phyloP scores from a whole-genome alignment of 805 yeast species.

The Saccharomyces mikatae region DNA sequence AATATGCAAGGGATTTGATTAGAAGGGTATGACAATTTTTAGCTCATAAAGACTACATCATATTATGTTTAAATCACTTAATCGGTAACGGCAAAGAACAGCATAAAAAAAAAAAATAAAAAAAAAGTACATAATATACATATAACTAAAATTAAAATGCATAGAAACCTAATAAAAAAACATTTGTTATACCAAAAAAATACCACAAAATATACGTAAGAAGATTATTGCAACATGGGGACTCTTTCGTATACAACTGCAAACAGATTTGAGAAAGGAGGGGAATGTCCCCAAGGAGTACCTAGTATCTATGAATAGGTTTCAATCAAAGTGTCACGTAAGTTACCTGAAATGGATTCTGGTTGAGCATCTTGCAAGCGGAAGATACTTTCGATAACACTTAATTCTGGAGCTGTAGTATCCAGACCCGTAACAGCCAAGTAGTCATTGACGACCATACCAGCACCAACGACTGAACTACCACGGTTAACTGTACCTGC shows the following conservation, averaged over 20 bases:
- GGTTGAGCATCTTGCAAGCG: constrained; percentile 88
- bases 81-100: too few relatives aligned
- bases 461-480: constrained; percentile 95
- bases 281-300: constrained; percentile 1
- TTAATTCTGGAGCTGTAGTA: constrained; percentile 96
- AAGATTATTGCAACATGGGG: background rate
- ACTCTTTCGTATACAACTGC: background rate
- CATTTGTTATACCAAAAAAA: background rate
- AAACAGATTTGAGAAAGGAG: background rate
- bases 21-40: too few relatives aligned
- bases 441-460: constrained; percentile 98
- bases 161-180: background rate
- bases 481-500: constrained; percentile 99
- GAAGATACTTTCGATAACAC: constrained; percentile 94
- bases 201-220: background rate
- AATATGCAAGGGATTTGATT: too few relatives aligned
- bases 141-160: background rate
- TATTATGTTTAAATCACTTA: background rate
- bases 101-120: background rate
- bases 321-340: constrained; percentile 88
- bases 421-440: constrained; percentile 93
- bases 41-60: background rate
- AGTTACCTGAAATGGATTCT: constrained; percentile 71
- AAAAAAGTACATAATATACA: background rate
- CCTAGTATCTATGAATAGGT: constrained; percentile 55